Conservation (phyloP, 73 alveolate genomes). For the Stentor roeselii region DNA sequence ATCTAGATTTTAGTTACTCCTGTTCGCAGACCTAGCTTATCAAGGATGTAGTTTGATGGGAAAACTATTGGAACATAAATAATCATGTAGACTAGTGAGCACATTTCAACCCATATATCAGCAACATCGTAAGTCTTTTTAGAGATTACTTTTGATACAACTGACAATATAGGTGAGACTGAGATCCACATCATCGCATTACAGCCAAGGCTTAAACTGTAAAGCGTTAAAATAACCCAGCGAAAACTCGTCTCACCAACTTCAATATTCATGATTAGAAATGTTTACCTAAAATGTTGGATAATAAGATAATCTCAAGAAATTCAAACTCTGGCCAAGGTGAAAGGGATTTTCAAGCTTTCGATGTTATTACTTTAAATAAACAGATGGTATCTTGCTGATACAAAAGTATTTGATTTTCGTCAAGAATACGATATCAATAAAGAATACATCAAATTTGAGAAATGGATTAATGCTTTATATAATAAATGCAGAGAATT, state of each 20-base stretch:
- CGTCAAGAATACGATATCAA: no score
- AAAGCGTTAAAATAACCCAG: conserved; percentile 48
- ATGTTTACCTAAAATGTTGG: no score
- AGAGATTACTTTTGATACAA: conserved; percentile 40
- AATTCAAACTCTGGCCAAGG: no score
- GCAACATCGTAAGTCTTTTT: conserved; percentile 31
- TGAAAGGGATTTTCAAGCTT: no score
- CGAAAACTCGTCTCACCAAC: conserved; percentile 4
- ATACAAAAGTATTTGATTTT: no score
- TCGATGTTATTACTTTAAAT: no score
- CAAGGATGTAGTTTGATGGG: conserved; percentile 44
- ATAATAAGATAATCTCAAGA: no score
- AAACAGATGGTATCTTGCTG: no score
- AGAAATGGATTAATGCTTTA: no score
- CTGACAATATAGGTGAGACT: conserved; percentile 46
- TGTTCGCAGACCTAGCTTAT: conserved; percentile 34
- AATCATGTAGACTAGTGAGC: conserved; percentile 35
- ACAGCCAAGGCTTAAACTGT: conserved; percentile 45
- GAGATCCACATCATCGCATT: conserved; percentile 68
- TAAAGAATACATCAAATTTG: no score
- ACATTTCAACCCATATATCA: conserved; percentile 14
- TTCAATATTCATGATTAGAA: not conserved
- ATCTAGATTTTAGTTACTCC: conserved; percentile 7
- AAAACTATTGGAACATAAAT: conserved; percentile 53
- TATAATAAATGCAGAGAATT: no score